These are phyloP conservation scores for Euclidium syriacum DNA, from an alignment of 345 rosid genomes.

Conservation along the genomic window DNA sequence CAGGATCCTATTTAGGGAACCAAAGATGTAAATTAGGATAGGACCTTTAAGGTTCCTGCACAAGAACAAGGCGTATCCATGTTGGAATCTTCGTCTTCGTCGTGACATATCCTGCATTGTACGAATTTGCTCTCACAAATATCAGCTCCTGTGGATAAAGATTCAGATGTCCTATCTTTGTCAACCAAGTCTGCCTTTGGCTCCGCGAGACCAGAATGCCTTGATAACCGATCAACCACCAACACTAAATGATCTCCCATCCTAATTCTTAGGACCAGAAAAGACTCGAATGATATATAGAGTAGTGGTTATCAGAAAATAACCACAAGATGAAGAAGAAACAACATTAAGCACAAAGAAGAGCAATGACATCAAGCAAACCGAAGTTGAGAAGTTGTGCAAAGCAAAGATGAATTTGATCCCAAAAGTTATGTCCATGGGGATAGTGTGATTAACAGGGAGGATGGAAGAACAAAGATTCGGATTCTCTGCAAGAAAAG, in stretches of 20 bases:
- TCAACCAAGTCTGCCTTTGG: slow-evolving; percentile 13
- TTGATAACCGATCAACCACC: slow-evolving; percentile 52
- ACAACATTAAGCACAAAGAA: background rate
- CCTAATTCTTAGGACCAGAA: slow-evolving; percentile 28
- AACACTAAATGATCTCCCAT: slow-evolving; percentile 81
- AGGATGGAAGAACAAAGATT: slow-evolving; percentile 25
- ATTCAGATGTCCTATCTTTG: slow-evolving; percentile 20
- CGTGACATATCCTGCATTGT: slow-evolving; percentile 89
- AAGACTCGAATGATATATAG: background rate
- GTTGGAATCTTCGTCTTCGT: slow-evolving; percentile 63
- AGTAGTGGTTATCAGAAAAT: background rate
- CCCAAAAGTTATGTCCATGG: slow-evolving; percentile 3
- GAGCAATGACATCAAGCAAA: background rate
- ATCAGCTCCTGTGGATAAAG: slow-evolving; percentile 33
- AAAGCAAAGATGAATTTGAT: background rate
- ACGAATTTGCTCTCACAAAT: slow-evolving; percentile 35
- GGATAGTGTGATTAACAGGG: slow-evolving; percentile 11
- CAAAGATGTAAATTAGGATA: background rate
- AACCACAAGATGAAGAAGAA: background rate
- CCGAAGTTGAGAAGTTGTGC: background rate
- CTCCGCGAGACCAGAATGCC: slow-evolving; percentile 38
- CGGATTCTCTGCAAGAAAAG: slow-evolving; percentile 41
- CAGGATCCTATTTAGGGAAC: background rate
- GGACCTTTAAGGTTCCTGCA: slow-evolving; percentile 82
- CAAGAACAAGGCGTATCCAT: slow-evolving; percentile 88